Evolutionary conservation across 257 asterid genomes (phyloP).

Genomic region (Solanum rostratum): DNA sequence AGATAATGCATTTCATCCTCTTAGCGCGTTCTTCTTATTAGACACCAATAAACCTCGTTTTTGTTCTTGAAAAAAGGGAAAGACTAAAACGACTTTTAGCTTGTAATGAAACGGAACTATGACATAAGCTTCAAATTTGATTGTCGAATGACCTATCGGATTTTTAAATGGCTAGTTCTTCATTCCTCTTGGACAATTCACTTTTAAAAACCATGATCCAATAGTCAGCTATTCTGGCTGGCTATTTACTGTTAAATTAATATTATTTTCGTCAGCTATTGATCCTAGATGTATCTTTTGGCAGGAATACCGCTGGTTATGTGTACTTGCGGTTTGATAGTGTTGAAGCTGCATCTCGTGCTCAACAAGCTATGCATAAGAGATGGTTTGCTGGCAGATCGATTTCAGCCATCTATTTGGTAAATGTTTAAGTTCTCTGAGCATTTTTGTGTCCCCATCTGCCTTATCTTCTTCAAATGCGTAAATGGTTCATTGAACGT

Average conservation of each 20-base stretch:
- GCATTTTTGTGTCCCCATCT: neutral
- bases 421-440: conserved; percentile 3
- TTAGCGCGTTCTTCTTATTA: neutral
- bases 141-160: neutral
- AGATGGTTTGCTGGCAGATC: conserved; percentile 97
- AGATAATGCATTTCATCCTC: neutral
- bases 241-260: neutral
- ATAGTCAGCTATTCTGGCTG: neutral
- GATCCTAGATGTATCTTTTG: neutral
- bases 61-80: neutral
- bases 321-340: conserved; percentile 84
- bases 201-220: neutral
- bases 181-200: neutral
- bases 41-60: neutral
- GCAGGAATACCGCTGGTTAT: conserved; percentile 87
- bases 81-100: neutral
- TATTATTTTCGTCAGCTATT: neutral
- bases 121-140: neutral
- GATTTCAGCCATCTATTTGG: conserved; percentile 95
- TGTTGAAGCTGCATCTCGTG: conserved; percentile 65
- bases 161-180: neutral
- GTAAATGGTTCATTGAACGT: neutral
- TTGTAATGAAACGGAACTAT: neutral
- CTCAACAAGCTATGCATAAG: conserved; percentile 96
- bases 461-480: neutral